Base-by-base conservation (phyloP, 1,139 yeast species). In the Kodamaea fungicola region DNA sequence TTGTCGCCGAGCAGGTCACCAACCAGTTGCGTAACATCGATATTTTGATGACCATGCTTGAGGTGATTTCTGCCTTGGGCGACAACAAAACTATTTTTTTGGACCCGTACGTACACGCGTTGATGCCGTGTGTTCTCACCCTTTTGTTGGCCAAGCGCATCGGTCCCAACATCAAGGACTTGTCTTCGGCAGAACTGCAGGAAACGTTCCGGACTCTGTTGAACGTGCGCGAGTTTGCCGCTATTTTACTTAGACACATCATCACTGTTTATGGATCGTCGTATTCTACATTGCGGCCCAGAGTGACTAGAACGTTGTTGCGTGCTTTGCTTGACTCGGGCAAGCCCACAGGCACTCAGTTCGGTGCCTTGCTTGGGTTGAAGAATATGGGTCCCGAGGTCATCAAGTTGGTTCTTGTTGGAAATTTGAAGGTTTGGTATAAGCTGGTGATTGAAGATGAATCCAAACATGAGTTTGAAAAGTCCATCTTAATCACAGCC, bases 31-130 rank as follows among this genome's bases (percentile, higher is more conserved):
- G 87, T 50, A 83, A 84, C 53, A 69, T 86, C 33, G 80, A 78
- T 12, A 65, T 87, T 26, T 67, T 92, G 39, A 75, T 86, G n/a
- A 86, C 96, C 7, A 89, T 92, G 90, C 68, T 94, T 46, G 95
- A 88, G 58, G 90, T 89, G 42, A 79, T 92, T 16, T 84, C 87
- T 45, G 92, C 97, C 0, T 71, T 94, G 35, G 74, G 90, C 33
- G 80, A 85, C 34, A 94, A 94, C 61, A 81, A 81, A 39, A 83
- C 96, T 19, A 81, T 94, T 33, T 92, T 90, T 54, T 73, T 92
- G 46, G 97, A 92, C 50, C 98, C 98, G 8, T 94, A 92, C 53
- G 90, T 94, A 36, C 98, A 94, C 62, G 94, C 96, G 1, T 70
- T 94, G 50, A 88, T 92, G 88, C 98, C 99, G 16, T 87, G 97